A percentile compares a stretch with the other conserved stretches of the same genome.
phyloP scores from a whole-genome alignment of 2,329 filamentous ascomycete genomes.

The Diaporthe ilicicola region DNA sequence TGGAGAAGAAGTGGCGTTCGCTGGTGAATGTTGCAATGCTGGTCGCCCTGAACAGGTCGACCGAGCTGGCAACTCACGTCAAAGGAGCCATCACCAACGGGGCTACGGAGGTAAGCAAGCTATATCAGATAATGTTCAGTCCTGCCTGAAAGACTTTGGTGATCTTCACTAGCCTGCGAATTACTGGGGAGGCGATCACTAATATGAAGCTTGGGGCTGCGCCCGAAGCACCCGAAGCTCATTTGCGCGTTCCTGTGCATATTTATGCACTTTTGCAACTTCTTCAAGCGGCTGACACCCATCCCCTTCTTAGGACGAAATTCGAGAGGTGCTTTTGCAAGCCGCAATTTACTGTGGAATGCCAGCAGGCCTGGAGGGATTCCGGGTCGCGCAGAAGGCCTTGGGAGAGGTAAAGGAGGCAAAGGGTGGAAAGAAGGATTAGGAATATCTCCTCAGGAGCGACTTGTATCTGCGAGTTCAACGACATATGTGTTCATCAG shows the following conservation, averaged over 20 bases:
- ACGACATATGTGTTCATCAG: no score
- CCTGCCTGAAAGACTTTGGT: neutral
- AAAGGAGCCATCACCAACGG: constrained; percentile 71
- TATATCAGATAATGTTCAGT: neutral
- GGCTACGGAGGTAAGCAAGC: constrained; percentile 51
- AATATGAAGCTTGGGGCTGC: neutral
- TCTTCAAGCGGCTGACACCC: neutral
- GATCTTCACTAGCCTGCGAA: neutral
- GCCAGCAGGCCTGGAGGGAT: constrained; percentile 53
- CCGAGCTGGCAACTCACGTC: constrained; percentile 69
- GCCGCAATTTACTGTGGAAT: constrained; percentile 54
- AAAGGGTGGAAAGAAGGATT: constrained; percentile 38
- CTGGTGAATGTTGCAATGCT: constrained; percentile 72
- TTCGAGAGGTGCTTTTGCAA: constrained; percentile 65
- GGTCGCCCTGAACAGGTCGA: constrained; percentile 63
- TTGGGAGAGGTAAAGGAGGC: constrained; percentile 43
- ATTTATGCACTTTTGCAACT: neutral
- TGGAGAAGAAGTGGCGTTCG: constrained; percentile 67
- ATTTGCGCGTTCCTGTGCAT: no score
- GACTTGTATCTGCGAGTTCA: no score
- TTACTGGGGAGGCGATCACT: neutral
- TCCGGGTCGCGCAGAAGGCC: constrained; percentile 44
- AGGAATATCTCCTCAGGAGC: neutral
- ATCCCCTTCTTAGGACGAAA: constrained; percentile 52
- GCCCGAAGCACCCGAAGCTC: constrained; percentile 2